These are phyloP conservation scores for Quillaja saponaria DNA, from an alignment of 306 rosid genomes.

Conservation along the genomic window DNA sequence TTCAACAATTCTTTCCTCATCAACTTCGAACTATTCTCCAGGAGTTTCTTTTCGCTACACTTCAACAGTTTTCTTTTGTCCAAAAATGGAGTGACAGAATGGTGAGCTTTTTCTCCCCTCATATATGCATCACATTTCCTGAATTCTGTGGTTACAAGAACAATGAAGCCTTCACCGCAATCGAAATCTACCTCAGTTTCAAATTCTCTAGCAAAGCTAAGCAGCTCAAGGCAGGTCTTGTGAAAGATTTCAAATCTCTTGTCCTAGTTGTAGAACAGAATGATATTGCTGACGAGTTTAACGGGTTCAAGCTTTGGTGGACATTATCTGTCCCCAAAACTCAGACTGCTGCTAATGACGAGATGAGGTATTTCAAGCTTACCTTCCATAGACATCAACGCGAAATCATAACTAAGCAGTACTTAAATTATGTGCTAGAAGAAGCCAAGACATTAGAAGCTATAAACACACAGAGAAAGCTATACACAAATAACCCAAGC, in stretches of 20 bases:
- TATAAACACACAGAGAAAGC: conserved; percentile 42
- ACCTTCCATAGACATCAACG: conserved; percentile 41
- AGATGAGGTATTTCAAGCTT: conserved; percentile 43
- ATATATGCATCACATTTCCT: no score
- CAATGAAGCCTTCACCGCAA: conserved; percentile 44
- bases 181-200: conserved; percentile 45
- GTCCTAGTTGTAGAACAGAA: conserved; percentile 53
- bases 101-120: no score
- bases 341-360: no score
- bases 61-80: no score
- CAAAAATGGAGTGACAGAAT: no score
- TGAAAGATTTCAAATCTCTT: conserved; percentile 44
- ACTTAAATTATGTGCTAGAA: conserved; percentile 35
- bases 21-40: conserved; percentile 40
- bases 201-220: conserved; percentile 44
- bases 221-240: conserved; percentile 44
- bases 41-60: no score
- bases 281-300: conserved; percentile 42
- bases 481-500: conserved; percentile 47
- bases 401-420: conserved; percentile 29
- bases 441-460: conserved; percentile 32
- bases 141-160: no score
- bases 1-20: conserved; percentile 45
- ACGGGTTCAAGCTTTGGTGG: conserved; percentile 54
- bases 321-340: no score